Percentiles rank a stretch among this genome's conserved stretches.
phyloP scores from a whole-genome alignment of 1,284 basidiomycete species.

The Agaricales sp. region DNA sequence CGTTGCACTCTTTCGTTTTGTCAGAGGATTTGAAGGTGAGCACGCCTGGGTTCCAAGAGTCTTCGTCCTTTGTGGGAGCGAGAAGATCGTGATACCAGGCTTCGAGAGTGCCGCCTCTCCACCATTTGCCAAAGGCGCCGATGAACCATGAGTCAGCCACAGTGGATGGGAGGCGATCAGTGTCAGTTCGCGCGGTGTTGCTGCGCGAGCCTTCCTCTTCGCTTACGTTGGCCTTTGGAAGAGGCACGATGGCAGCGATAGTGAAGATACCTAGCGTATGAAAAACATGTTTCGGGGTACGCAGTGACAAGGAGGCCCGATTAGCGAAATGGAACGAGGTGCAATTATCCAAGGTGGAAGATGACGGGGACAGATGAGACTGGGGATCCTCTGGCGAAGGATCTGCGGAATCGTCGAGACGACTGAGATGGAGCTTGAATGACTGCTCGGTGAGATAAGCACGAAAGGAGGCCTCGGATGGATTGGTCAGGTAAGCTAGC shows the following conservation, averaged over 20 bases:
- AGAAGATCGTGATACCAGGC: conserved; percentile 62
- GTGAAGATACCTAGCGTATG: conserved; percentile 81
- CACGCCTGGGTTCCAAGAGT: conserved; percentile 65
- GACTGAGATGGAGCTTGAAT: conserved; percentile 86
- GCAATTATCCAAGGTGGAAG: conserved; percentile 24
- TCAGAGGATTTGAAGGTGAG: conserved; percentile 61
- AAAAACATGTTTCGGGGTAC: conserved; percentile 87
- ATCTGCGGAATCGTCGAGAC: conserved; percentile 64
- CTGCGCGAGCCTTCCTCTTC: conserved; percentile 24
- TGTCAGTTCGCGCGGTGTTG: neutral
- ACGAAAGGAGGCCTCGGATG: conserved; percentile 85
- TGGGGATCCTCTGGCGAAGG: conserved; percentile 23
- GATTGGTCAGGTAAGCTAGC: conserved; percentile 88
- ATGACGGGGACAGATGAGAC: conserved; percentile 22
- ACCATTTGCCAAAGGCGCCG: conserved; percentile 83
- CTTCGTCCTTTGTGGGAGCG: conserved; percentile 54
- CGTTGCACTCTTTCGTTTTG: conserved; percentile 48
- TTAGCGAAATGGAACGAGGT: conserved; percentile 82
- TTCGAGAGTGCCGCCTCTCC: conserved; percentile 65
- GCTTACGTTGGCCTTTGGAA: conserved; percentile 25
- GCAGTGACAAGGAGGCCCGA: conserved; percentile 83
- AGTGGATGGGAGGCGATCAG: conserved; percentile 17
- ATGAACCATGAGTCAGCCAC: conserved; percentile 77
- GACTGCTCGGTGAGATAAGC: conserved; percentile 92
- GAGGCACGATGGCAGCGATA: conserved; percentile 66